These are phyloP conservation scores for Penicillium expansum DNA, from an alignment of 2,329 filamentous ascomycete genomes.

Conservation along the genomic window DNA sequence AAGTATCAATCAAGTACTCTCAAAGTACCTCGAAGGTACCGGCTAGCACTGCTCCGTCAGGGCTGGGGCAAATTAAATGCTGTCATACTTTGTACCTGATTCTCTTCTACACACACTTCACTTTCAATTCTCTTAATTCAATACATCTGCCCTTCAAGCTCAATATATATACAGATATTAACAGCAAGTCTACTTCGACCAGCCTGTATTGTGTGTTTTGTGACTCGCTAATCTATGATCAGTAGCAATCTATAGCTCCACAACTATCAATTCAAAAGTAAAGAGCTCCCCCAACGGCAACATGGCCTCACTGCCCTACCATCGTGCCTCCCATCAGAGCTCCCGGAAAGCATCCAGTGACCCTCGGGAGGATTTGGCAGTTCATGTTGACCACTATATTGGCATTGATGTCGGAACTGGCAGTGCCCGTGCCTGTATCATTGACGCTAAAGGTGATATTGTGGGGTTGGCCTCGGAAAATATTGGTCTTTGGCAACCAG, in stretches of 20 bases:
- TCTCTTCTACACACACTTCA: not conserved
- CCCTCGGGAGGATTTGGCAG: conserved; percentile 56
- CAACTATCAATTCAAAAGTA: not conserved
- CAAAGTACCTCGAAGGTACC: not conserved
- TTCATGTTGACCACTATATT: conserved; percentile 63
- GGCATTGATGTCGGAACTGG: conserved; percentile 97
- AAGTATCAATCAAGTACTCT: not conserved
- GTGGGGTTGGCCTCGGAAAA: conserved; percentile 67
- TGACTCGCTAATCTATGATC: not conserved
- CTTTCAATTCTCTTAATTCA: not conserved
- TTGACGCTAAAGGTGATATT: conserved; percentile 88
- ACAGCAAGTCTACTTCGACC: not conserved
- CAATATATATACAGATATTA: not conserved
- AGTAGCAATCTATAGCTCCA: not conserved
- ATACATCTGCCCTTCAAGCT: not conserved
- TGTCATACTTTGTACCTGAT: not conserved
- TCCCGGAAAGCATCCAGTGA: conserved; percentile 42
- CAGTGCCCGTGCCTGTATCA: conserved; percentile 91
- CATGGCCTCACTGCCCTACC: conserved; percentile 37
- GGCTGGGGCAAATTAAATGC: not conserved
- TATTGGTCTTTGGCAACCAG: conserved; percentile 77
- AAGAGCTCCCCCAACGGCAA: not conserved
- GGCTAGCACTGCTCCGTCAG: conserved; percentile 8
- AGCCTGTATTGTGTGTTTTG: not conserved
- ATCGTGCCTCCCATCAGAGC: conserved; percentile 31